These are phyloP conservation scores for Aspergillus bridgeri DNA, from an alignment of 495 filamentous ascomycete species.

Conservation along the genomic window DNA sequence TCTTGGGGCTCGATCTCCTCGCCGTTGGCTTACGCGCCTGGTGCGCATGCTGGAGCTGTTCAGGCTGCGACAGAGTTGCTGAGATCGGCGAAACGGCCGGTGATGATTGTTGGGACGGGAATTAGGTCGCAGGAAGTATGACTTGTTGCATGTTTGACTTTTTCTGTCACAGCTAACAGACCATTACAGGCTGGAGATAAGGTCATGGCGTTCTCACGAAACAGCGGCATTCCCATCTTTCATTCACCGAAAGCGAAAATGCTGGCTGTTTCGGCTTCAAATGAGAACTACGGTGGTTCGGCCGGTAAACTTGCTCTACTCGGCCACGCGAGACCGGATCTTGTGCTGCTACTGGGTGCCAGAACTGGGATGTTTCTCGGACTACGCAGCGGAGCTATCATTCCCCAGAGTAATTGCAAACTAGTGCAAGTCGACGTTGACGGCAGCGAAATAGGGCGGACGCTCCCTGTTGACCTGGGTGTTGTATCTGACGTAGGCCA, in stretches of 20 bases:
- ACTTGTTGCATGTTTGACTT: not conserved
- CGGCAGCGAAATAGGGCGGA: slow-evolving; percentile 24
- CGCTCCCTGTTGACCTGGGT: slow-evolving; percentile 22
- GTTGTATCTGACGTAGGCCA: slow-evolving; percentile 22
- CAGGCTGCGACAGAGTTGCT: slow-evolving; percentile 16
- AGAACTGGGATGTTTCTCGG: slow-evolving; percentile 30
- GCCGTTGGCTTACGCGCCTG: slow-evolving; percentile 18
- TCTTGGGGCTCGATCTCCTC: slow-evolving; percentile 30
- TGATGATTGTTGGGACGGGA: slow-evolving; percentile 25
- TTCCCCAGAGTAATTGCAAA: slow-evolving; percentile 22
- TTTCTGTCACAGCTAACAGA: slow-evolving; percentile 10
- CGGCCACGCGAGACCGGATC: slow-evolving; percentile 15
- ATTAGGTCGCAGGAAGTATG: slow-evolving; percentile 12
- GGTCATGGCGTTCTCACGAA: slow-evolving; percentile 17
- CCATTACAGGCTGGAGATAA: not conserved
- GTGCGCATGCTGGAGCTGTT: slow-evolving; percentile 18
- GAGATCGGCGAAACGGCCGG: slow-evolving; percentile 16
- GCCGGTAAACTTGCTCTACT: slow-evolving; percentile 17
- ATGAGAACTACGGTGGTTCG: slow-evolving; percentile 11
- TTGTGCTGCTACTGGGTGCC: slow-evolving; percentile 24
- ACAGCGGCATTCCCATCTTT: slow-evolving; percentile 22
- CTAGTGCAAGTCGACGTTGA: slow-evolving; percentile 27
- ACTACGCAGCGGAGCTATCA: slow-evolving; percentile 23
- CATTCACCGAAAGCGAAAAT: slow-evolving; percentile 20
- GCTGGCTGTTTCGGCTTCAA: slow-evolving; percentile 5